Evolutionary conservation across 495 filamentous ascomycete genomes (phyloP).

Genomic region (Penicillium robsamsonii): DNA sequence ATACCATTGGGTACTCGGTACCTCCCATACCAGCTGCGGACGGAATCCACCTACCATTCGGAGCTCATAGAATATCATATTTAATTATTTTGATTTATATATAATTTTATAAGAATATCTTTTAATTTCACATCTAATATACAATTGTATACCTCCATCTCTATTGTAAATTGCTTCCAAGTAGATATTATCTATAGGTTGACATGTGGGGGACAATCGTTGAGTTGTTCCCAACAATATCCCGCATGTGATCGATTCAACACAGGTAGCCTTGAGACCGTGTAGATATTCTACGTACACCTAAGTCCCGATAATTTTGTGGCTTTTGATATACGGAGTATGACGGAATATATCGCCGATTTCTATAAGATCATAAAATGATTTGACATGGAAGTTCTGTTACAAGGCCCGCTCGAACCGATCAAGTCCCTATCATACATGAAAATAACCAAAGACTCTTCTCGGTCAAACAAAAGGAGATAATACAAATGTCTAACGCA

Average conservation of each 20-base stretch:
- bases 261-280: slow-evolving; percentile 29
- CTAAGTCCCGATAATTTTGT: not conserved
- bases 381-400: slow-evolving; percentile 40
- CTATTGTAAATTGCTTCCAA: not conserved
- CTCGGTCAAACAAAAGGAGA: slow-evolving; percentile 35
- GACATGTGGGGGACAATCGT: slow-evolving; percentile 24
- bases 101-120: not conserved
- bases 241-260: slow-evolving; percentile 29
- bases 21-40: slow-evolving; percentile 25
- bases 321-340: not conserved
- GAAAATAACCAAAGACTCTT: slow-evolving; percentile 36
- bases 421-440: slow-evolving; percentile 49
- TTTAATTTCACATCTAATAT: not conserved
- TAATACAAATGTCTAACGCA: slow-evolving; percentile 24
- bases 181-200: not conserved
- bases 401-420: slow-evolving; percentile 50
- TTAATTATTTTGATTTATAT: not conserved
- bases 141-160: not conserved
- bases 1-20: slow-evolving; percentile 30
- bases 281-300: slow-evolving; percentile 14
- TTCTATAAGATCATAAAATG: not conserved
- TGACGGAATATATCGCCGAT: not conserved
- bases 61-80: not conserved
- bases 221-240: slow-evolving; percentile 29
- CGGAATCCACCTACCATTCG: slow-evolving; percentile 1